Evolutionary conservation across 129 eudicot species (phyloP).

Genomic region (Artemisia annua): DNA sequence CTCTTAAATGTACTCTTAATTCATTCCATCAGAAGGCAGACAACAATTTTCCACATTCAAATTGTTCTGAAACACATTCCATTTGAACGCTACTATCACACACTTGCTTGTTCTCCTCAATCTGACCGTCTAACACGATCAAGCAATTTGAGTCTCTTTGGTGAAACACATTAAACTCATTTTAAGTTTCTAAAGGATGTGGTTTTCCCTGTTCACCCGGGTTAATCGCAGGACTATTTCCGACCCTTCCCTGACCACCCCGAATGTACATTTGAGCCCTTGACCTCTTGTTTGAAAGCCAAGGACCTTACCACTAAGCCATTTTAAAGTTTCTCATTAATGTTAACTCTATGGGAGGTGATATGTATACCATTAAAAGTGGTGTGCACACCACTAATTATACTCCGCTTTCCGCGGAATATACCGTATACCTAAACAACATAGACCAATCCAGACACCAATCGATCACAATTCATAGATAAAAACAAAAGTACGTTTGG

Average conservation of each 20-base stretch:
- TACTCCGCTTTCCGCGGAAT: slow-evolving; percentile 84
- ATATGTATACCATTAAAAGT: too few species aligned
- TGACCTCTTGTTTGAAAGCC: too few species aligned
- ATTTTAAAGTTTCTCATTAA: slow-evolving; percentile 66
- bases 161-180: slow-evolving; percentile 17
- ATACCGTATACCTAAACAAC: slow-evolving; percentile 47
- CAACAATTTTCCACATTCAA: slow-evolving; percentile 28
- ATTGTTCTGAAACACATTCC: slow-evolving; percentile 24
- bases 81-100: slow-evolving; percentile 22
- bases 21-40: slow-evolving; percentile 58
- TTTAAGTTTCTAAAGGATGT: neutral
- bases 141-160: slow-evolving; percentile 18
- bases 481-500: slow-evolving; percentile 48
- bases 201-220: too few species aligned
- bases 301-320: too few species aligned
- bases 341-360: too few species aligned
- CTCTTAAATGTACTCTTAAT: slow-evolving; percentile 44
- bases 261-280: too few species aligned
- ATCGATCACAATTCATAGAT: neutral
- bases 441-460: slow-evolving; percentile 14
- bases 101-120: slow-evolving; percentile 27
- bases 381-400: too few species aligned
- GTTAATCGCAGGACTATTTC: too few species aligned
- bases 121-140: slow-evolving; percentile 32
- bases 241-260: too few species aligned